These are phyloP conservation scores for Hypoxylon sp. DNA, from an alignment of 2,329 filamentous ascomycete genomes.

Conservation along the genomic window DNA sequence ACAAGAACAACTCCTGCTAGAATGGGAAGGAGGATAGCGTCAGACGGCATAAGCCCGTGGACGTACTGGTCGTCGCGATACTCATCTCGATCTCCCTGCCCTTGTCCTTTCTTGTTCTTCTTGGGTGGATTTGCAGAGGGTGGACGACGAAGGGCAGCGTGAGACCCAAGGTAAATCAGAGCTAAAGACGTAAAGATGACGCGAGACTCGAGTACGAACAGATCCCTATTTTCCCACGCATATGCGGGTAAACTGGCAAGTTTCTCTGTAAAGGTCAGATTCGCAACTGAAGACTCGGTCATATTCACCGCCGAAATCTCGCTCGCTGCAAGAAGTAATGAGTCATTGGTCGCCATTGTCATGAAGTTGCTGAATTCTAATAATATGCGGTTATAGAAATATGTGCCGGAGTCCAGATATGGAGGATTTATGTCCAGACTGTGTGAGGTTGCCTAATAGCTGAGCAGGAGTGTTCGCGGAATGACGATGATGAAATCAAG, in stretches of 20 bases:
- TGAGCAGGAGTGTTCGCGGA: neutral
- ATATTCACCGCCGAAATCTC: conserved; percentile 45
- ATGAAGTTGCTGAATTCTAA: neutral
- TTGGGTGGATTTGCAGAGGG: conserved; percentile 78
- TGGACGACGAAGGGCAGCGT: conserved; percentile 86
- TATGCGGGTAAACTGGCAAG: conserved; percentile 49
- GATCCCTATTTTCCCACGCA: conserved; percentile 53
- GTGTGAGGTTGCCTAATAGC: neutral
- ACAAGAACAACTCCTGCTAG: conserved; percentile 79
- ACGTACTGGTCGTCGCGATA: conserved; percentile 66
- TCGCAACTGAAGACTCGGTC: conserved; percentile 31
- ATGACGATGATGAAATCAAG: neutral
- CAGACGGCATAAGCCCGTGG: conserved; percentile 76
- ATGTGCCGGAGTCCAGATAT: neutral
- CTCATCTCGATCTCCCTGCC: conserved; percentile 61
- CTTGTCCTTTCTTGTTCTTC: conserved; percentile 59
- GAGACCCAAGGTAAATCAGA: conserved; percentile 86
- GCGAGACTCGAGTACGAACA: conserved; percentile 61
- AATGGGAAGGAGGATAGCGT: conserved; percentile 87
- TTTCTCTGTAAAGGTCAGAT: conserved; percentile 50
- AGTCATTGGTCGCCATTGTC: conserved; percentile 46
- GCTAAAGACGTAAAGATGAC: conserved; percentile 76
- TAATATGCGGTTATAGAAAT: neutral
- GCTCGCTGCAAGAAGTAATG: conserved; percentile 39
- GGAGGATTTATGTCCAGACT: neutral